Evolutionary conservation across 306 rosid species (phyloP).

Genomic region (Acacia melanoxylon): DNA sequence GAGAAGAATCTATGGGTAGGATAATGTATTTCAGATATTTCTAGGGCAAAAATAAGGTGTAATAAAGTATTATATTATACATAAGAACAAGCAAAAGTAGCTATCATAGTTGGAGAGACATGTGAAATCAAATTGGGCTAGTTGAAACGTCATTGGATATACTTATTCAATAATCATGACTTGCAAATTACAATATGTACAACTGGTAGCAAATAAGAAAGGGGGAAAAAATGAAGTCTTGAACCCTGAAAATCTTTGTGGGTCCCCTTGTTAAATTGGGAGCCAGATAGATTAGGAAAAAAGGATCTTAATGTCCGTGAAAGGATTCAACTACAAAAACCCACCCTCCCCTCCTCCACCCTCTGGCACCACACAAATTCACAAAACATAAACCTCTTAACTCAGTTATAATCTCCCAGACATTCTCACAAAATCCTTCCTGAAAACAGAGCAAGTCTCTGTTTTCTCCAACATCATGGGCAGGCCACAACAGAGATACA

Average conservation of each 20-base stretch:
- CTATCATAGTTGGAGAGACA: constrained; percentile 26
- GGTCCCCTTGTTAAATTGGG: constrained; percentile 48
- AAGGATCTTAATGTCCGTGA: constrained; percentile 22
- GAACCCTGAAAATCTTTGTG: constrained; percentile 33
- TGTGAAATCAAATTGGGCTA: constrained; percentile 56
- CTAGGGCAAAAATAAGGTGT: constrained; percentile 24
- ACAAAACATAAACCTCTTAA: neutral
- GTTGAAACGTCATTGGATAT: constrained; percentile 34
- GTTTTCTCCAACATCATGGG: constrained; percentile 59
- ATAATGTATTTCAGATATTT: neutral
- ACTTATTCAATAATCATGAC: constrained; percentile 32
- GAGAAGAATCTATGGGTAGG: constrained; percentile 30
- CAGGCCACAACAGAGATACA: constrained; percentile 86
- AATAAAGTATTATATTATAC: neutral
- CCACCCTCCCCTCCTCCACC: constrained; percentile 26
- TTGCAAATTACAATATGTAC: constrained; percentile 27
- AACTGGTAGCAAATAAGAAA: constrained; percentile 29
- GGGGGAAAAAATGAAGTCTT: neutral
- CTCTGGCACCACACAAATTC: neutral
- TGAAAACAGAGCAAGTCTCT: constrained; percentile 29
- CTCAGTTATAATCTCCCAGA: constrained; percentile 9
- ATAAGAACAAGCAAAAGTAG: constrained; percentile 16
- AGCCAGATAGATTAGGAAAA: constrained; percentile 40
- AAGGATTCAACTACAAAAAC: constrained; percentile 50
- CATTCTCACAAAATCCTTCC: constrained; percentile 46